Base-by-base conservation (phyloP, 345 rosid species). In the Ceriops decandra region DNA sequence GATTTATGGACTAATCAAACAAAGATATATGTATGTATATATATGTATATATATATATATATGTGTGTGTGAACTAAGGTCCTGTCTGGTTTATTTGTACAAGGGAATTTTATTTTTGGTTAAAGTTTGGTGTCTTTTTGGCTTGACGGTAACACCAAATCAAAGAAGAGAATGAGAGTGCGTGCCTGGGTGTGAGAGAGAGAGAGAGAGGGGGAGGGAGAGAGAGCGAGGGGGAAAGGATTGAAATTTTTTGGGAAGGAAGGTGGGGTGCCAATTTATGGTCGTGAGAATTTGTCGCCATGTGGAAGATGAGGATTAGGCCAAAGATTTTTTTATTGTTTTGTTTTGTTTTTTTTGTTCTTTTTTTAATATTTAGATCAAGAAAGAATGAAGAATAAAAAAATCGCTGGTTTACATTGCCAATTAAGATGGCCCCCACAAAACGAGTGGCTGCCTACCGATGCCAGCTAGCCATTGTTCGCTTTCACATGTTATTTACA, bases 171-270 rank as follows among this genome's bases (percentile, higher is more conserved):
- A 19, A 3, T 33, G n/a, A n/a, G 57, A 24, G 26, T 24, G 26
- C 26, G 26, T 24, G 26, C 26, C 1, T 24, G 0, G 1, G 26
- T 24, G 26, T 1, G 26, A 1, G 52, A 36, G 69, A 46, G 57
- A 47, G 49, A 11, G 64, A 3, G 36, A 51, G 53, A 19, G 66
- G 3, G n/a, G 16, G 57, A 5, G n/a, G 17, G 57, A 2, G 24
- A 22, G 26, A 1, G 52, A 36, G 69, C 35, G 57, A 47, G 69
- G 53, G 15, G 57, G 19, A 73, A 79, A 52, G 72, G 74, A 82
- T 83, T 90, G 89, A 78, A 90, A 89, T 79, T 93, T 85, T 85
- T 89, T 84, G 85, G 75, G 73, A 78, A 71, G 76, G 82, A 73
- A 68, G 85, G 67, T 59, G 82, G 70, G 69, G 66, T 27, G 83